Conservation (phyloP, 176 grass and related monocot species). For the Raddia guianensis region DNA sequence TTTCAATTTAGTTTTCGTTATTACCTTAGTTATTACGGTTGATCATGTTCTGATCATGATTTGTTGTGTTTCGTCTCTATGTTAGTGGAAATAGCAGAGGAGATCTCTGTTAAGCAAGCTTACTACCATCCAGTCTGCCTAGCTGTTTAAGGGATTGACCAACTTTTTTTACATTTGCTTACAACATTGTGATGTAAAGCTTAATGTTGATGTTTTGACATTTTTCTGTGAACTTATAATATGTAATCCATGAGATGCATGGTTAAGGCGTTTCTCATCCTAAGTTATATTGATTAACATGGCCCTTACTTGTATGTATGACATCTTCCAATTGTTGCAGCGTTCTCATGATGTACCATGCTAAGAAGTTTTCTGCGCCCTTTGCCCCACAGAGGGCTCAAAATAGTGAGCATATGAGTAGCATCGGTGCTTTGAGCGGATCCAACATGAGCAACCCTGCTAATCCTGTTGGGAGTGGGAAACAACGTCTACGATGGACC, state of each 20-base stretch:
- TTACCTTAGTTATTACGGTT: neutral
- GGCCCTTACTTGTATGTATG: constrained; percentile 1
- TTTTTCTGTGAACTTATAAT: neutral
- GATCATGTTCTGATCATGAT: neutral
- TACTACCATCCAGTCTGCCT: neutral
- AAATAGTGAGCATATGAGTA: constrained; percentile 59
- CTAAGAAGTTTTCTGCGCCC: constrained; percentile 72
- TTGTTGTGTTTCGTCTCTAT: neutral
- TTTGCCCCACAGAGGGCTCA: constrained; percentile 74
- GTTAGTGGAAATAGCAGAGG: neutral
- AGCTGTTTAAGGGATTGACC: neutral
- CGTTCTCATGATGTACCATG: constrained; percentile 69
- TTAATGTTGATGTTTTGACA: neutral
- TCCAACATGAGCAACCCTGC: constrained; percentile 59
- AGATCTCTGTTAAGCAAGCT: neutral
- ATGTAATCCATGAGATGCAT: neutral
- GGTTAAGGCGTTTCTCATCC: neutral
- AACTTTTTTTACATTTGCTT: neutral
- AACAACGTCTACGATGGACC: constrained; percentile 89
- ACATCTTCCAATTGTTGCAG: constrained; percentile 56
- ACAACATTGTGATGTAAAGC: neutral
- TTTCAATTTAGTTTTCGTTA: neutral
- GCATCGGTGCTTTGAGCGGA: constrained; percentile 60
- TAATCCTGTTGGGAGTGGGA: constrained; percentile 68
- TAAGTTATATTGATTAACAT: neutral